phyloP scores from a whole-genome alignment of 352 stramenopile species.

The Globisporangium cederbergense region DNA sequence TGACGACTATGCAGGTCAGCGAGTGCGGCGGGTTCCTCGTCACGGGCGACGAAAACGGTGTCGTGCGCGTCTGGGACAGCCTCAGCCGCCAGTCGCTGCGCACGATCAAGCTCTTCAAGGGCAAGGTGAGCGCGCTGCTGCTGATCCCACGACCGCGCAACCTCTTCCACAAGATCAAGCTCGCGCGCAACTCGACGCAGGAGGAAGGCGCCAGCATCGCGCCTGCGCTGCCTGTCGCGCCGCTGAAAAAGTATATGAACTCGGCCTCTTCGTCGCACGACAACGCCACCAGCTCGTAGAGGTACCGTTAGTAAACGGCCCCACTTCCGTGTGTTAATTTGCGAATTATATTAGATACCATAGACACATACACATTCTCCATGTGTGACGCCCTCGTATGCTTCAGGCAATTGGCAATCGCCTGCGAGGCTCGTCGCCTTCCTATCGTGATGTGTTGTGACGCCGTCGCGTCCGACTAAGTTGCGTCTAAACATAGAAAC shows the following conservation, averaged over 20 bases:
- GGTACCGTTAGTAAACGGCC: too few species aligned
- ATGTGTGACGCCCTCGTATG: not conserved
- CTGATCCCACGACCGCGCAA: conserved; percentile 45
- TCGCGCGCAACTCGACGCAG: conserved; percentile 23
- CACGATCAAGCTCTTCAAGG: conserved; percentile 66
- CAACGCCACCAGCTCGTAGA: not conserved
- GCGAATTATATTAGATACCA: conserved; percentile 6
- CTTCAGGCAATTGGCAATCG: not conserved
- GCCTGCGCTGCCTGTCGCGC: conserved; percentile 50
- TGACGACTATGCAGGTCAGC: conserved; percentile 58
- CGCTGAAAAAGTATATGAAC: conserved; percentile 82
- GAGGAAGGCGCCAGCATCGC: conserved; percentile 29
- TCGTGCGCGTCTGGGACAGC: conserved; percentile 65
- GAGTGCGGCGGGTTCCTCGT: conserved; percentile 53
- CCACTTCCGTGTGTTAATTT: conserved; percentile 7
- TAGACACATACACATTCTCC: not conserved
- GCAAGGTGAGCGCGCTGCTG: conserved; percentile 48
- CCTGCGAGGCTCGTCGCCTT: too few species aligned
- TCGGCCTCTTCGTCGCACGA: conserved; percentile 1
- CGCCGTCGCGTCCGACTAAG: too few species aligned
- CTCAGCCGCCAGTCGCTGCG: conserved; percentile 63
- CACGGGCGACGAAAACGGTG: conserved; percentile 56
- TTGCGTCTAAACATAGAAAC: too few species aligned
- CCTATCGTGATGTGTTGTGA: too few species aligned
- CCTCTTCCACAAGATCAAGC: conserved; percentile 64